phyloP scores from a whole-genome alignment of 805 yeast species.

The Pichia eremophila region DNA sequence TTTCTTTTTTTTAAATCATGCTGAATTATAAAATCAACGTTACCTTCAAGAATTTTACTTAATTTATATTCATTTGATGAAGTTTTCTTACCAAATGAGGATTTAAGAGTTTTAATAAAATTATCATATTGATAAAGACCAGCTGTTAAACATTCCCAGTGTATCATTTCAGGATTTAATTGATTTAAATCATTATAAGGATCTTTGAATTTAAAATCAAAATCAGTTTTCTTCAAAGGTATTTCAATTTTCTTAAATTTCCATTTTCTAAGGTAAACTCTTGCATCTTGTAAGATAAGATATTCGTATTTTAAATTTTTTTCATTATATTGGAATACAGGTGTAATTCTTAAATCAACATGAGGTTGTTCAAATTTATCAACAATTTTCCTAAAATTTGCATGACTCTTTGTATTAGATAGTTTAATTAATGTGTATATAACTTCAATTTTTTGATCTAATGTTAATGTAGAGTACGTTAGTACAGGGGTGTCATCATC shows the following conservation, averaged over 20 bases:
- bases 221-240: slow-evolving; percentile 28
- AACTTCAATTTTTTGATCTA: slow-evolving; percentile 42
- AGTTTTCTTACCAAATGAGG: slow-evolving; percentile 24
- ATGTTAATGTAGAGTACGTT: slow-evolving; percentile 23
- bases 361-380: slow-evolving; percentile 25
- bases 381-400: slow-evolving; percentile 42
- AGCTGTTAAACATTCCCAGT: slow-evolving; percentile 33
- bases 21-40: slow-evolving; percentile 27
- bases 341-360: slow-evolving; percentile 16
- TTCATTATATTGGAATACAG: slow-evolving; percentile 14
- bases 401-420: slow-evolving; percentile 32
- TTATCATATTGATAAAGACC: slow-evolving; percentile 36
- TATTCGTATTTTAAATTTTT: slow-evolving; percentile 18
- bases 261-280: slow-evolving; percentile 36
- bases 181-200: slow-evolving; percentile 8
- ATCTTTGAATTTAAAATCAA: slow-evolving; percentile 15
- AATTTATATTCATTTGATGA: slow-evolving; percentile 21
- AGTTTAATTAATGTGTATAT: slow-evolving; percentile 32
- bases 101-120: slow-evolving; percentile 24
- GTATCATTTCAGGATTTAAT: slow-evolving; percentile 28
- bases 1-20: slow-evolving; percentile 47
- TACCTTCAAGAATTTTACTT: slow-evolving; percentile 22
- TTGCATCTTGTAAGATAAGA: slow-evolving; percentile 39
- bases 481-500: slow-evolving; percentile 6
- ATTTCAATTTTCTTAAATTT: slow-evolving; percentile 26